These are phyloP conservation scores for Rhododendron molle DNA, from an alignment of 148 eudicot species.

Conservation along the genomic window DNA sequence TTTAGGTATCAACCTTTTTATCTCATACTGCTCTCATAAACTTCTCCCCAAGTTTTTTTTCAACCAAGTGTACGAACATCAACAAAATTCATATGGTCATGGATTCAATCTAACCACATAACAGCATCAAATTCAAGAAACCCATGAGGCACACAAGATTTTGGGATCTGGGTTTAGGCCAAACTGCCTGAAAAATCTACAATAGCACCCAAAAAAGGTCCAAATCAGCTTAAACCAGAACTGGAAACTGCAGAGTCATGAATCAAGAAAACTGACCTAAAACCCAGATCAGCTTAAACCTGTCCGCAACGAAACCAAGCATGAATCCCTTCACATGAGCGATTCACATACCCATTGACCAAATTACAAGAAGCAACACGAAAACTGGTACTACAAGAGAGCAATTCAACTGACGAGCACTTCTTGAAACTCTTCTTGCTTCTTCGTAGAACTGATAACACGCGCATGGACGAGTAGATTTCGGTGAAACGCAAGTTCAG, in stretches of 20 bases:
- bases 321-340: not conserved
- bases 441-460: not conserved
- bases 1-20: not conserved
- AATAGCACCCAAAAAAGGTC: conserved; percentile 8
- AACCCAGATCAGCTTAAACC: not conserved
- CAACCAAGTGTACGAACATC: not conserved
- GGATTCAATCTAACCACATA: not conserved
- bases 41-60: not conserved
- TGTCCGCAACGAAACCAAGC: not conserved
- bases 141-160: not conserved
- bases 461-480: not conserved
- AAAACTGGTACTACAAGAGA: not conserved
- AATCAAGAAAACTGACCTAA: not conserved
- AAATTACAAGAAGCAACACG: not conserved
- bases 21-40: not conserved
- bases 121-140: not conserved
- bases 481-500: conserved; percentile 1
- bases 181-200: conserved; percentile 4
- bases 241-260: not conserved
- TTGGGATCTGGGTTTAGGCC: conserved; percentile 7
- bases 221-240: not conserved
- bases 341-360: not conserved
- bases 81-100: not conserved
- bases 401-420: not conserved
- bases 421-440: not conserved